A percentile compares a stretch with the other conserved stretches of the same genome.
Evolutionary conservation across 441 rosid species (phyloP).

Genomic region (Raphanus hybrid): DNA sequence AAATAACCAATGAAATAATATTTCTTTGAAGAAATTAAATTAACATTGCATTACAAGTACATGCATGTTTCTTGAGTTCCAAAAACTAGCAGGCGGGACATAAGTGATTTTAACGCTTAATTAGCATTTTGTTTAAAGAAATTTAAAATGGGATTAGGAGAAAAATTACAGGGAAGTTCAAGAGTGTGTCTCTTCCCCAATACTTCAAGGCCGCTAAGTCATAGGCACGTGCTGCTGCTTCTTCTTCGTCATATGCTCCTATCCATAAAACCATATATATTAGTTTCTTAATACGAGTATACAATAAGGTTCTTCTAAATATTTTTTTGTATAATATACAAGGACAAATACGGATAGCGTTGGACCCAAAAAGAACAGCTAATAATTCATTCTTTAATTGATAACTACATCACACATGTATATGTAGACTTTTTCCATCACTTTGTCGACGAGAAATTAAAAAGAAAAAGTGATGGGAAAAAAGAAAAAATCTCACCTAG

Average conservation of each 20-base stretch:
- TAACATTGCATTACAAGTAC: constrained; percentile 5
- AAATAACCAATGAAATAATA: no score
- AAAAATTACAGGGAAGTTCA: constrained; percentile 74
- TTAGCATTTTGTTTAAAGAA: neutral
- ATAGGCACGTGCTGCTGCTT: constrained; percentile 90
- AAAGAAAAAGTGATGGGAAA: constrained; percentile 27
- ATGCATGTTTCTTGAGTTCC: constrained; percentile 11
- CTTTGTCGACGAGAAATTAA: constrained; percentile 20
- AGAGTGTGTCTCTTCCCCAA: constrained; percentile 86
- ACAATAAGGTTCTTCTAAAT: neutral
- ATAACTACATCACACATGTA: constrained; percentile 38
- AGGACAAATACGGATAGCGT: constrained; percentile 9
- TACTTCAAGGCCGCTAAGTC: constrained; percentile 96
- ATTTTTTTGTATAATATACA: constrained; percentile 5
- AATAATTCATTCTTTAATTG: constrained; percentile 32
- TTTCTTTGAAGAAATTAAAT: neutral
- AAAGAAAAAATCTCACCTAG: constrained; percentile 38
- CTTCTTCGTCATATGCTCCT: constrained; percentile 94
- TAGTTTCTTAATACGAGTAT: neutral
- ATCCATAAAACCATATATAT: constrained; percentile 37
- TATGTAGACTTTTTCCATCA: constrained; percentile 34
- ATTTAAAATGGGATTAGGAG: constrained; percentile 1
- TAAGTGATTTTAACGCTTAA: neutral
- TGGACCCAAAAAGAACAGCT: constrained; percentile 41
- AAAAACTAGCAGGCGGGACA: constrained; percentile 3